Percentiles rank a stretch among this genome's conserved stretches.
Conservation (phyloP, 2,329 filamentous ascomycete genomes). For the Hirsutella minnesotensis region DNA sequence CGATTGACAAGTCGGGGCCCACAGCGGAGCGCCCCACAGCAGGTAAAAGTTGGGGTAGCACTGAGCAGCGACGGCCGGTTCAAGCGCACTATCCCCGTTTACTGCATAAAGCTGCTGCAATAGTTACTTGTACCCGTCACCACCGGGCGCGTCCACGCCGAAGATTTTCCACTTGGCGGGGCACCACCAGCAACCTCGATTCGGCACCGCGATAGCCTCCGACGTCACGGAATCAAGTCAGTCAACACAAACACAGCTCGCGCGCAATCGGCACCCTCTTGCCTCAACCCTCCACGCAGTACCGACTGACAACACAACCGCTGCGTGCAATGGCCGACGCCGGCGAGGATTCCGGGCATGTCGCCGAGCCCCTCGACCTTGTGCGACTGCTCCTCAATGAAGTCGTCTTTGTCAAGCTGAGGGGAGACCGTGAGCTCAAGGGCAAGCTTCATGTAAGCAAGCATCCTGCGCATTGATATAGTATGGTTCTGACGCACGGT, state of each 20-base stretch:
- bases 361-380: constrained; percentile 88
- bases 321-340: constrained; percentile 61
- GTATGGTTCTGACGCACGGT: constrained; percentile 3
- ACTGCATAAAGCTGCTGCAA: constrained; percentile 5
- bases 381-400: constrained; percentile 92
- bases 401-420: constrained; percentile 91
- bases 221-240: background rate
- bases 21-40: constrained; percentile 1
- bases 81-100: constrained; percentile 3
- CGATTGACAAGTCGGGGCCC: background rate
- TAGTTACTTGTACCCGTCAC: background rate
- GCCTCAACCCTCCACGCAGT: background rate
- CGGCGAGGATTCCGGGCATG: constrained; percentile 59
- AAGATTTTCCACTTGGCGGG: constrained; percentile 9
- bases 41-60: background rate
- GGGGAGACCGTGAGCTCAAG: constrained; percentile 90
- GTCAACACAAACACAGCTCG: background rate
- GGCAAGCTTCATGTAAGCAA: constrained; percentile 76
- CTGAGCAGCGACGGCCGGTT: no score
- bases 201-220: background rate
- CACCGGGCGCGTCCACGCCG: constrained; percentile 1
- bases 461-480: background rate
- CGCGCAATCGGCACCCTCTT: no score
- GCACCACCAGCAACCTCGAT: background rate
- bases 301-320: background rate